A percentile compares a stretch with the other conserved stretches of the same genome.
These are phyloP conservation scores for Hypoxylon lenormandii DNA, from an alignment of 495 filamentous ascomycete genomes.

Conservation along the genomic window DNA sequence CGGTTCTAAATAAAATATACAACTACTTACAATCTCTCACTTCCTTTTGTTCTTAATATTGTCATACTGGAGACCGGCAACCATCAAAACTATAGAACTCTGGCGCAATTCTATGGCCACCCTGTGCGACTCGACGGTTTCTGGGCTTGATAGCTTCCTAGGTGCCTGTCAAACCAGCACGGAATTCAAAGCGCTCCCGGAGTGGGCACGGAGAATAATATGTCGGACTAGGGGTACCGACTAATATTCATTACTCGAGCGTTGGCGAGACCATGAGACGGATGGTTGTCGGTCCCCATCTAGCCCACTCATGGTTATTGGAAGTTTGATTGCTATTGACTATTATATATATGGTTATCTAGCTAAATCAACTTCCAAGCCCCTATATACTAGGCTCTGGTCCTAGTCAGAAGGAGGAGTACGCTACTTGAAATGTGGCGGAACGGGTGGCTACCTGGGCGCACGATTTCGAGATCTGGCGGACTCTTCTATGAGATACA, in stretches of 20 bases:
- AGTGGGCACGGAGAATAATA: slow-evolving; percentile 35
- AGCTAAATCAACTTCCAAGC: slow-evolving; percentile 10
- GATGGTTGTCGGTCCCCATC: slow-evolving; percentile 19
- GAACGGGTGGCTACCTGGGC: slow-evolving; percentile 13
- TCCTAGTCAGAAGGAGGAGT: neutral
- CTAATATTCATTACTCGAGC: slow-evolving; percentile 35
- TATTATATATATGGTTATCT: slow-evolving; percentile 8
- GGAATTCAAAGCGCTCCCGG: slow-evolving; percentile 34
- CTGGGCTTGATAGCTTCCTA: slow-evolving; percentile 14
- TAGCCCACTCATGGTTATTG: slow-evolving; percentile 7
- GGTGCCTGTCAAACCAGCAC: slow-evolving; percentile 26
- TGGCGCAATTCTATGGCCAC: slow-evolving; percentile 39
- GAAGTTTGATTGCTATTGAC: slow-evolving; percentile 15
- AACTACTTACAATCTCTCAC: slow-evolving; percentile 19
- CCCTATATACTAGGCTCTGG: neutral
- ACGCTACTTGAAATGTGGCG: slow-evolving; percentile 9
- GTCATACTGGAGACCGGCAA: slow-evolving; percentile 30
- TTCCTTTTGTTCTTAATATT: slow-evolving; percentile 40
- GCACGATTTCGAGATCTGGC: neutral
- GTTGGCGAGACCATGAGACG: slow-evolving; percentile 34
- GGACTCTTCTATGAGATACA: neutral
- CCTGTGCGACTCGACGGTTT: slow-evolving; percentile 35
- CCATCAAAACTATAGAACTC: slow-evolving; percentile 38
- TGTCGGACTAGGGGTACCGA: slow-evolving; percentile 36
- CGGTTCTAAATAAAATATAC: slow-evolving; percentile 41